These are phyloP conservation scores for Schrenkiella parvula DNA, from an alignment of 345 rosid species.

Conservation along the genomic window DNA sequence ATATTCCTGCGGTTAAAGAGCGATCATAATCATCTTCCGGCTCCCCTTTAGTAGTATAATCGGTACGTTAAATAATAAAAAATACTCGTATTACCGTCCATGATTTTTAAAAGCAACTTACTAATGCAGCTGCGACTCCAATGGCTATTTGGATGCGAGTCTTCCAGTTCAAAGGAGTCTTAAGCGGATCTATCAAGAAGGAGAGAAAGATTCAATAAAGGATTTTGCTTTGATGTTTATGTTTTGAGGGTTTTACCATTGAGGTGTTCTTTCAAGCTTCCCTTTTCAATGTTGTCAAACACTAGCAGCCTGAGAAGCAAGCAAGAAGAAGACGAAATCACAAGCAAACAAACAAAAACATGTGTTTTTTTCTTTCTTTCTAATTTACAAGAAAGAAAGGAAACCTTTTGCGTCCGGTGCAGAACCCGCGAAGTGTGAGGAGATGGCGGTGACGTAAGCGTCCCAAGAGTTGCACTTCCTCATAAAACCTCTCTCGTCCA, in stretches of 20 bases:
- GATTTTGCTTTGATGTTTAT: not conserved
- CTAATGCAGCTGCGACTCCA: constrained; percentile 96
- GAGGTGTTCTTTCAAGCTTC: constrained; percentile 86
- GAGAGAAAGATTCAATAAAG: not conserved
- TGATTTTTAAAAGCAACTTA: constrained; percentile 31
- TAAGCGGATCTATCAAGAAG: constrained; percentile 74
- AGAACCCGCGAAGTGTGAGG: constrained; percentile 77
- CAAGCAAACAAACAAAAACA: not conserved
- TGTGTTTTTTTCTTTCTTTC: not conserved
- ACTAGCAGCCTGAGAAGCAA: constrained; percentile 62
- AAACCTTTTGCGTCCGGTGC: constrained; percentile 63
- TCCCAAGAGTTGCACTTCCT: constrained; percentile 66
- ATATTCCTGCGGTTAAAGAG: constrained; percentile 62
- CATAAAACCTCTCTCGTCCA: constrained; percentile 47
- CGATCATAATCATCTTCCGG: not conserved
- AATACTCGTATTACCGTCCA: not conserved
- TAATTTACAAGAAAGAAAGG: not conserved
- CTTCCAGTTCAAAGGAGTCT: constrained; percentile 89
- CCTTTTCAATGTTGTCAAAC: constrained; percentile 67
- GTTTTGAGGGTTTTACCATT: constrained; percentile 48
- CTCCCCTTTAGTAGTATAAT: constrained; percentile 12
- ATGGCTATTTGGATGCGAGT: constrained; percentile 70
- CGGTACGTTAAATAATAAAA: not conserved
- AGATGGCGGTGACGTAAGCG: constrained; percentile 88
- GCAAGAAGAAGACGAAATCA: constrained; percentile 2